A percentile compares a stretch with the other conserved stretches of the same genome.
Conservation (phyloP, 2,329 filamentous ascomycete genomes). For the Dactylellina parvicollis region DNA sequence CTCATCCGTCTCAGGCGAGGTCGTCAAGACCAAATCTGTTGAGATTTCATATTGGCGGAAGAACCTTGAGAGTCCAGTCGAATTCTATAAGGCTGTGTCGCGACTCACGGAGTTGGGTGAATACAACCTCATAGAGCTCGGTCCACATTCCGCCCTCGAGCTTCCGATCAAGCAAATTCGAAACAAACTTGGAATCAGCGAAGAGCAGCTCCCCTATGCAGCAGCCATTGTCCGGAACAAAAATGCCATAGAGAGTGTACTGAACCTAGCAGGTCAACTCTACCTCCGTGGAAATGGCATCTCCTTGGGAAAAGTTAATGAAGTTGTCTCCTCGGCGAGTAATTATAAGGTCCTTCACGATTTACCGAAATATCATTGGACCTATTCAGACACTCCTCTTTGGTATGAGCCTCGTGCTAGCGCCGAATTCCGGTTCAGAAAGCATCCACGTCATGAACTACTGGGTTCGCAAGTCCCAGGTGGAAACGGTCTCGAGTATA, state of each 20-base stretch:
- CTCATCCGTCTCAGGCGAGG: conserved; percentile 57
- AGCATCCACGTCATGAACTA: conserved; percentile 30
- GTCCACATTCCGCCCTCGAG: conserved; percentile 55
- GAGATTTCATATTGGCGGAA: conserved; percentile 57
- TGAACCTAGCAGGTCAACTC: conserved; percentile 1
- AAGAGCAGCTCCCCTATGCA: conserved; percentile 38
- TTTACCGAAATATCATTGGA: conserved; percentile 18
- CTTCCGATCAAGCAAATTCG: conserved; percentile 51
- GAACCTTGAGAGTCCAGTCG: conserved; percentile 61
- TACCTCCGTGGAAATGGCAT: conserved; percentile 15
- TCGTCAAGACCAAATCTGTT: conserved; percentile 54
- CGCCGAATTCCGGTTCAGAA: conserved; percentile 26
- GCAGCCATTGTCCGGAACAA: conserved; percentile 48
- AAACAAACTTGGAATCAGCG: background rate
- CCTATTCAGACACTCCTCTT: conserved; percentile 17
- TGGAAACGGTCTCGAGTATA: conserved; percentile 58
- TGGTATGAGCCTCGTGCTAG: conserved; percentile 28
- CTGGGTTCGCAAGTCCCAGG: conserved; percentile 20
- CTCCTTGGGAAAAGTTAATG: conserved; percentile 43
- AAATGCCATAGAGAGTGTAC: conserved; percentile 47
- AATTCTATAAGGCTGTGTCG: conserved; percentile 60
- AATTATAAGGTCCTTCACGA: conserved; percentile 22
- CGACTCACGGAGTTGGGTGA: background rate
- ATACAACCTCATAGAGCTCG: conserved; percentile 49
- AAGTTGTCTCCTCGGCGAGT: background rate